Evolutionary conservation across 768 basidiomycete species (phyloP).

Genomic region (Psilocybe tampanensis): DNA sequence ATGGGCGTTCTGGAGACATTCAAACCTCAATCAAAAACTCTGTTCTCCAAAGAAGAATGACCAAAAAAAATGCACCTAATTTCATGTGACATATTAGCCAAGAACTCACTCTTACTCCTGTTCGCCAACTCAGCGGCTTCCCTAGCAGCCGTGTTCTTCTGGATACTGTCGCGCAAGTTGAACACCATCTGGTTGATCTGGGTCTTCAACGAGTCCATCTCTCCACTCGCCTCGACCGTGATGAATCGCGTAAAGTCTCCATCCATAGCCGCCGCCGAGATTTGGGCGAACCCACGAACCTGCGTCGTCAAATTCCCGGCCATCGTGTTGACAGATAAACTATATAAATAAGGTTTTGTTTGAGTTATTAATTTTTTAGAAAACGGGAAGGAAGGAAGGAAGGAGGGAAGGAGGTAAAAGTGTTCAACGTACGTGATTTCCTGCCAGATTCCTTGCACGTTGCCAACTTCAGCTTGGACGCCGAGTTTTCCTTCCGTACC

Average conservation of each 20-base stretch:
- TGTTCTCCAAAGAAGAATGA: neutral
- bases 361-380: neutral
- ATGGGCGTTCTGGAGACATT: slow-evolving; percentile 83
- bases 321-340: slow-evolving; percentile 97
- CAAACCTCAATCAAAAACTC: neutral
- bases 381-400: neutral
- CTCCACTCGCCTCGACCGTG: slow-evolving; percentile 97
- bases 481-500: slow-evolving; percentile 99
- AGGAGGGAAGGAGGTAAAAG: neutral
- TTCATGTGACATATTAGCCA: slow-evolving; percentile 99
- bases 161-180: slow-evolving; percentile 93
- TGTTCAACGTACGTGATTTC: slow-evolving; percentile 95
- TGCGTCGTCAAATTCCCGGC: slow-evolving; percentile 95
- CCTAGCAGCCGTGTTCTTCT: slow-evolving; percentile 97
- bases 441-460: slow-evolving; percentile 98
- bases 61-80: slow-evolving; percentile 68
- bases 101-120: slow-evolving; percentile 94
- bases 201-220: slow-evolving; percentile 99
- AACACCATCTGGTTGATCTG: slow-evolving; percentile 99
- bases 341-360: slow-evolving; percentile 28
- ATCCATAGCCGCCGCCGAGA: slow-evolving; percentile 97
- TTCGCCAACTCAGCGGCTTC: slow-evolving; percentile 99
- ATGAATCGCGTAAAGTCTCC: slow-evolving; percentile 99
- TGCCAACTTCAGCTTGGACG: slow-evolving; percentile 95
- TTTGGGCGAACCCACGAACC: slow-evolving; percentile 98